Conservation (phyloP, 139 green algal genomes). For the Desmodesmus armatus region DNA sequence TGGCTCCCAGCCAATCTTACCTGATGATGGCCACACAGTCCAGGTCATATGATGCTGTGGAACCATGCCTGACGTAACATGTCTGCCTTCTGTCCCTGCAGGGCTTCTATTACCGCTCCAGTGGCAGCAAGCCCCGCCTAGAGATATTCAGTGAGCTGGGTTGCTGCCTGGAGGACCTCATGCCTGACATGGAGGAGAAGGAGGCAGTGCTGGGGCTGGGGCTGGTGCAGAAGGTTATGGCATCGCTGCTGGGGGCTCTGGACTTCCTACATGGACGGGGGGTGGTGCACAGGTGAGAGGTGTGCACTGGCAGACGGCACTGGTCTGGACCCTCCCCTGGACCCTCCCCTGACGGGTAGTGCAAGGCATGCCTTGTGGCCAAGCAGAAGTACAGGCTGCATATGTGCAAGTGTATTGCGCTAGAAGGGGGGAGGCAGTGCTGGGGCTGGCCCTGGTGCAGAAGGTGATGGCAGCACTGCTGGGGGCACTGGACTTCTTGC, state of each 20-base stretch:
- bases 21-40: too few relatives aligned
- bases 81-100: not conserved
- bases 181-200: slow-evolving; percentile 14
- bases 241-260: not conserved
- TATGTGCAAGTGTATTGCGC: too few relatives aligned
- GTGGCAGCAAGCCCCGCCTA: not conserved
- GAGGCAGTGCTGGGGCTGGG: not conserved
- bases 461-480: not conserved
- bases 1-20: too few relatives aligned
- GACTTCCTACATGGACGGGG: not conserved
- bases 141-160: slow-evolving; percentile 24
- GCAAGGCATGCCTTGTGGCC: too few relatives aligned
- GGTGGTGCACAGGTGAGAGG: slow-evolving; percentile 21
- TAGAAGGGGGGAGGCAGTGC: not conserved
- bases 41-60: too few relatives aligned
- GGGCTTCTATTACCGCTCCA: not conserved
- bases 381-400: too few relatives aligned
- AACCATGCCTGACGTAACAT: too few relatives aligned
- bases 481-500: not conserved
- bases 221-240: slow-evolving; percentile 14
- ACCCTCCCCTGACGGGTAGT: too few relatives aligned
- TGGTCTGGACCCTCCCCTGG: not conserved
- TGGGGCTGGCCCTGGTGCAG: too few relatives aligned
- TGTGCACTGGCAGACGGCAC: not conserved
- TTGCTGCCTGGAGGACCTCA: slow-evolving; percentile 7